Evolutionary conservation across 2,329 filamentous ascomycete species (phyloP).

Genomic region (Thelonectria blattea): DNA sequence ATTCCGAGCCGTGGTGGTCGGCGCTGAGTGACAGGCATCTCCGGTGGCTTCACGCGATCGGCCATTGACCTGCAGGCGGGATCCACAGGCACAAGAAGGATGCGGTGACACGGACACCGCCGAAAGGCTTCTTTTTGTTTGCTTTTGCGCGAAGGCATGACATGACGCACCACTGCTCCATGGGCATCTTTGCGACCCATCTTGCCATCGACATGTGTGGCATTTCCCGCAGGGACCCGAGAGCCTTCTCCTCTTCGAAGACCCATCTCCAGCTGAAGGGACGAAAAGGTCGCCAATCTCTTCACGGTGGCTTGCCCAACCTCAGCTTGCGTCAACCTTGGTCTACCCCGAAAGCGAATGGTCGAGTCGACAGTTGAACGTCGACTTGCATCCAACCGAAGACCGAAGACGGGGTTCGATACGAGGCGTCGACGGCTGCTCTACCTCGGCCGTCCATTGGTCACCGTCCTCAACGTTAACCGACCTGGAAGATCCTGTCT

Average conservation of each 20-base stretch:
- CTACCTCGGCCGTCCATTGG: conserved; percentile 12
- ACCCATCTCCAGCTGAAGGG: conserved; percentile 20
- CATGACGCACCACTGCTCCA: conserved; percentile 4
- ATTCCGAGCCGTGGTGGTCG: not conserved
- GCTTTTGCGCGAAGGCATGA: conserved; percentile 4
- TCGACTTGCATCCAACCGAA: conserved; percentile 6
- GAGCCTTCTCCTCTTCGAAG: not conserved
- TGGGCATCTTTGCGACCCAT: not conserved
- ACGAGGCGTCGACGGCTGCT: conserved; percentile 9
- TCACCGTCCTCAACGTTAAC: conserved; percentile 20
- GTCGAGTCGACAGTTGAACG: conserved; percentile 4
- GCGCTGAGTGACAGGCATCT: not conserved
- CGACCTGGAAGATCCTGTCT: conserved; percentile 18
- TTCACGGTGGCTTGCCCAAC: conserved; percentile 9
- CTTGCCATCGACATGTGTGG: conserved; percentile 12
- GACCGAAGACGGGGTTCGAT: conserved; percentile 6
- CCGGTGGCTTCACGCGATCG: conserved; percentile 9
- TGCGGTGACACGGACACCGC: conserved; percentile 1
- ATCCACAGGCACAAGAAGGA: conserved; percentile 4
- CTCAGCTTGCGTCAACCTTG: conserved; percentile 11
- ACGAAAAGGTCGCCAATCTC: too few relatives aligned
- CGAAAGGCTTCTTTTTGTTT: conserved; percentile 1
- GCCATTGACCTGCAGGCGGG: conserved; percentile 10
- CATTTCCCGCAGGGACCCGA: conserved; percentile 12
- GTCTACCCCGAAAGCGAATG: conserved; percentile 1